Evolutionary conservation across 768 basidiomycete species (phyloP).

Genomic region (Hortiboletus flavorubellus): DNA sequence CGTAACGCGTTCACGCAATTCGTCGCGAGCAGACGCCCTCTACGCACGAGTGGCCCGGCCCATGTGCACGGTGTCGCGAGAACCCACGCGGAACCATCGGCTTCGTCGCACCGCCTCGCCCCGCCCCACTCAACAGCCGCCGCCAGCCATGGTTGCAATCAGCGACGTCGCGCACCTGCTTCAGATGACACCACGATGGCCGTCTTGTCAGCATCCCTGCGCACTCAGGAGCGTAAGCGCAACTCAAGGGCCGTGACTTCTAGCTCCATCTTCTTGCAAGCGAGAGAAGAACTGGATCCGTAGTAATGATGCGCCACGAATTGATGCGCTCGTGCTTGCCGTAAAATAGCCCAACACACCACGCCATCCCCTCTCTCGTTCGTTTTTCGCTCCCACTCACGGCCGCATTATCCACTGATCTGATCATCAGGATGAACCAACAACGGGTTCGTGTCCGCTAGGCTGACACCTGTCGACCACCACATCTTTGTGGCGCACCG

Average conservation of each 20-base stretch:
- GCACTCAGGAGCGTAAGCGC: too few species aligned
- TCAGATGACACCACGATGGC: too few species aligned
- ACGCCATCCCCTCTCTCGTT: not conserved
- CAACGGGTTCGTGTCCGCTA: not conserved
- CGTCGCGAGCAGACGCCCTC: too few species aligned
- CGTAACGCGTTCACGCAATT: not conserved
- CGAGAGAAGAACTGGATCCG: conserved; percentile 16
- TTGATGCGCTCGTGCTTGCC: conserved; percentile 5
- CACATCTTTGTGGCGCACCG: too few species aligned
- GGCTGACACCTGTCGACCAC: not conserved
- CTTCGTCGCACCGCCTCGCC: too few species aligned
- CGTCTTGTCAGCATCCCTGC: not conserved
- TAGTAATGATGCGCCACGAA: conserved; percentile 1
- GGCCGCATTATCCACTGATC: not conserved
- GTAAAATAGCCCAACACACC: not conserved
- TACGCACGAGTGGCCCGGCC: too few species aligned
- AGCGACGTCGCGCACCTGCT: too few species aligned
- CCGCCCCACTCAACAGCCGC: too few species aligned
- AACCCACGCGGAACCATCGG: too few species aligned
- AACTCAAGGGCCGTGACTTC: not conserved
- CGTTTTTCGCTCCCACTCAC: not conserved
- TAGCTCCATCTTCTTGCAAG: conserved; percentile 3
- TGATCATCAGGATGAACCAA: not conserved
- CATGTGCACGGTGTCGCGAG: too few species aligned
- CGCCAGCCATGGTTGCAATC: too few species aligned